Evolutionary conservation across 1,284 basidiomycete genomes (phyloP), one percentile per base, ranked within the genome.

Genomic region (Erythrobasidium hasegawianum): DNA sequence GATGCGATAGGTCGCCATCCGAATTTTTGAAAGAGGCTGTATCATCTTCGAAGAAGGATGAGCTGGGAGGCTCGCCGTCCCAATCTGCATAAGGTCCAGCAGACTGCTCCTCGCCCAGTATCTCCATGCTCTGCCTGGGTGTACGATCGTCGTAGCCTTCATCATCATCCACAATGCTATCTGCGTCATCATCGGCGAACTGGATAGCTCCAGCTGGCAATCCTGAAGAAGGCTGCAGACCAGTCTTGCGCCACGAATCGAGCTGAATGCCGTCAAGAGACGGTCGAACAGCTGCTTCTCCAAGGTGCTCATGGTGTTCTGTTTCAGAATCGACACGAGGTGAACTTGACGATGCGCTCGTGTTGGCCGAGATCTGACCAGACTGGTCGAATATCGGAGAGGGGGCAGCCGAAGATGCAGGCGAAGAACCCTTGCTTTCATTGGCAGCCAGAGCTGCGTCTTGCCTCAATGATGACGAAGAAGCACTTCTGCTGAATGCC

Each of bases 31-130:
- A 64, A 11, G 67, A 68, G 1, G 60, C 67, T 1, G 67, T 58
- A 33, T 68, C 67, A 76, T 90, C 88, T 47, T 88, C 87, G 55
- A 86, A 85, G 33, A 82, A 84, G 65, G 80, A 83, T 57, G 85
- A 83, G 59, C 81, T 80, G 58, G 84, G 77, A 39, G 81, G 80
- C 41, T 79, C 81, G 8, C 88, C 88, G 39, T 67, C 13, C 74
- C 76, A 14, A 75, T 72, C 9, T 68, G 75, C 5, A 58, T 65
- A 65, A 13, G 55, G 55, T 26, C 26, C 62, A 13, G 41, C 26
- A n/a, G 38, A 29, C n/a, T 52, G 41, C 10, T 59, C 18, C 43
- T 60, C 58, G 27, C 41, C 58, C 2, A 67, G 58, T 2, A 60
- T 29, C 53, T 67, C 65, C 39, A 60, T 57, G 41, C 50, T 56